phyloP scores from a whole-genome alignment of 306 rosid species.

The Sicyos baderoa region DNA sequence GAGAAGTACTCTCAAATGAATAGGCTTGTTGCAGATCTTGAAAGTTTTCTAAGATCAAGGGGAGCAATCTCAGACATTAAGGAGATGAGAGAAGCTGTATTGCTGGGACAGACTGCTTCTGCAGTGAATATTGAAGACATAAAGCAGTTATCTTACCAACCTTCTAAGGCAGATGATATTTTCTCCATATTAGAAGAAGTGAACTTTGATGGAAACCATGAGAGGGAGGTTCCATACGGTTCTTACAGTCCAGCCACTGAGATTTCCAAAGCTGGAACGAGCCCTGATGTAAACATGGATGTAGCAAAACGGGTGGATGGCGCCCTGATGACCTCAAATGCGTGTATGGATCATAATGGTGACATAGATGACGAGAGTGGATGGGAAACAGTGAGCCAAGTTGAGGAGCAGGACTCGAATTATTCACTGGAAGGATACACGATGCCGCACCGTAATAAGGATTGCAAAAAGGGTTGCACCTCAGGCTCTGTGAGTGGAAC shows the following conservation, averaged over 20 bases:
- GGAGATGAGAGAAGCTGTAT: slow-evolving; percentile 57
- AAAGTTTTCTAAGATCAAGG: slow-evolving; percentile 40
- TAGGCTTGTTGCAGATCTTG: slow-evolving; percentile 61
- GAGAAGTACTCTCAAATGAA: slow-evolving; percentile 80
- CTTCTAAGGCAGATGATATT: slow-evolving; percentile 64
- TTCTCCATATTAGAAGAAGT: slow-evolving; percentile 60
- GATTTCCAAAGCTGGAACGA: slow-evolving; percentile 58
- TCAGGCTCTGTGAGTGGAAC: slow-evolving; percentile 43
- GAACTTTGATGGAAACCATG: slow-evolving; percentile 51
- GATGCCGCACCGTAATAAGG: slow-evolving; percentile 39
- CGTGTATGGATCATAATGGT: slow-evolving; percentile 39
- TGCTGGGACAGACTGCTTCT: slow-evolving; percentile 51
- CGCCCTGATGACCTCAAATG: slow-evolving; percentile 36
- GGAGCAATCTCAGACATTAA: slow-evolving; percentile 42
- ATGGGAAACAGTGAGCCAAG: slow-evolving; percentile 92
- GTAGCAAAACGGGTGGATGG: slow-evolving; percentile 26
- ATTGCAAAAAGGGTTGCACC: slow-evolving; percentile 38
- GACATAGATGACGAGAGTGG: slow-evolving; percentile 90
- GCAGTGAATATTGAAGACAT: slow-evolving; percentile 54
- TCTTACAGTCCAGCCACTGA: slow-evolving; percentile 55
- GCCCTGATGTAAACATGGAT: slow-evolving; percentile 43
- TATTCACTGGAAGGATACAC: slow-evolving; percentile 67
- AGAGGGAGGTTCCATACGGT: slow-evolving; percentile 59
- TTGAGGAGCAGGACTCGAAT: slow-evolving; percentile 84
- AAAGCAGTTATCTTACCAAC: slow-evolving; percentile 62